Evolutionary conservation across 1,139 yeast genomes (phyloP).

Genomic region (Arxiozyma telluris): DNA sequence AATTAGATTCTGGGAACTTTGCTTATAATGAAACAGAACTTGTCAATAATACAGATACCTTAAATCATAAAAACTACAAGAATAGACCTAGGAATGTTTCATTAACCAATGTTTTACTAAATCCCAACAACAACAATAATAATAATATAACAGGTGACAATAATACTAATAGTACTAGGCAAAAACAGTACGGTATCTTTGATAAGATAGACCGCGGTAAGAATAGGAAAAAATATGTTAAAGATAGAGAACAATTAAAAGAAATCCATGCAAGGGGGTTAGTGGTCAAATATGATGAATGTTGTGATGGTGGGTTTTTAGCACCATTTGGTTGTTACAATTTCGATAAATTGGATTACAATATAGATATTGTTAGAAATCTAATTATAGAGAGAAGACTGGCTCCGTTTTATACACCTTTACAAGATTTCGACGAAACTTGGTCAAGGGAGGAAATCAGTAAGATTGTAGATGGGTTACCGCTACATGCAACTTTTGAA

Average conservation of each 20-base stretch:
- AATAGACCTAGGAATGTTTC: constrained; percentile 4
- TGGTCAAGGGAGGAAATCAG: constrained; percentile 72
- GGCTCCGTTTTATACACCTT: constrained; percentile 87
- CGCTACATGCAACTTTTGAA: constrained; percentile 53
- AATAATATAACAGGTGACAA: constrained; percentile 12
- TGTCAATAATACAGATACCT: not conserved
- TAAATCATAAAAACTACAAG: not conserved
- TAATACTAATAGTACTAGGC: constrained; percentile 11
- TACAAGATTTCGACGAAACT: constrained; percentile 65
- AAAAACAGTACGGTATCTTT: constrained; percentile 9
- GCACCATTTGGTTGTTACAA: constrained; percentile 87
- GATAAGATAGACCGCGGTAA: constrained; percentile 3
- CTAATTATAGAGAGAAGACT: constrained; percentile 58
- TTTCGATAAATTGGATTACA: constrained; percentile 63
- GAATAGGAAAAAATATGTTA: constrained; percentile 32
- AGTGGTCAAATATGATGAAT: constrained; percentile 49
- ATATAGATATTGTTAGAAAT: constrained; percentile 58
- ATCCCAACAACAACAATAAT: constrained; percentile 10
- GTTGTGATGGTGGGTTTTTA: constrained; percentile 68
- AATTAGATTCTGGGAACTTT: constrained; percentile 33
- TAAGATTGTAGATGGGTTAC: constrained; percentile 43
- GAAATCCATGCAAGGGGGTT: constrained; percentile 49
- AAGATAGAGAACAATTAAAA: constrained; percentile 44
- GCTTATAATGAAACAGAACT: not conserved
- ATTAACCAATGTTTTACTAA: constrained; percentile 1